Evolutionary conservation across 2,329 filamentous ascomycete species (phyloP), one percentile per base, ranked within the genome.

Genomic region (Pyrenophora teres): DNA sequence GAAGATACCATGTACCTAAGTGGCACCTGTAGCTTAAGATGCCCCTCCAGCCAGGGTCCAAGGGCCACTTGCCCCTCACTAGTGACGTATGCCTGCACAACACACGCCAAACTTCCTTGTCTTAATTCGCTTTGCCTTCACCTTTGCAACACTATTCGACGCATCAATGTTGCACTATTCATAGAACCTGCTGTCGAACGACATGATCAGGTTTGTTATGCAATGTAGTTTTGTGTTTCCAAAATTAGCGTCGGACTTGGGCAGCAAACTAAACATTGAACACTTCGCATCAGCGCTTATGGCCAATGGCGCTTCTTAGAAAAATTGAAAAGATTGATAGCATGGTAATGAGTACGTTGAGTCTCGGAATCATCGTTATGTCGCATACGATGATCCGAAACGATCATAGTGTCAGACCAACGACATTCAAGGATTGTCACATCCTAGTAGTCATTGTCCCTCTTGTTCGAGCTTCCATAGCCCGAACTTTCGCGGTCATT

Each of bases 21-120:
- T 48, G 49, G 27, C 40, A 43, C 30, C 40, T 55, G 45, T 38
- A 37, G 44, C 38, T 49, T 33, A 12, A n/a, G 46, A 37, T 56
- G 39, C 54, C 54, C 51, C 57, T 57, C 54, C 41, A 41, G 27
- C 9, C 27, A 30, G 27, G 27, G 23, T 25, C 23, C 23, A 25
- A 25, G 41, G 39, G 19, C 27, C 23, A 38, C 32, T 40, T 55
- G 53, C 58, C 58, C 58, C 58, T 52, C 58, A 40, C 16, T 39
- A 37, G 48, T 61, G 58, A 61, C 58, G 58, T 60, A 61, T 41
- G 18, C 38, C 32, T 47, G 32, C 37, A 54, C 41, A 33, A 48
- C 48, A 57, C 39, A 37, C 40, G 37, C 44, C 43, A 50, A 43
- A 36, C 33, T 48, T 36, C 30, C 23, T 30, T 25, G 19, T 32